Conservation (phyloP, 2,329 filamentous ascomycete species). For the Fusarium decemcellulare region DNA sequence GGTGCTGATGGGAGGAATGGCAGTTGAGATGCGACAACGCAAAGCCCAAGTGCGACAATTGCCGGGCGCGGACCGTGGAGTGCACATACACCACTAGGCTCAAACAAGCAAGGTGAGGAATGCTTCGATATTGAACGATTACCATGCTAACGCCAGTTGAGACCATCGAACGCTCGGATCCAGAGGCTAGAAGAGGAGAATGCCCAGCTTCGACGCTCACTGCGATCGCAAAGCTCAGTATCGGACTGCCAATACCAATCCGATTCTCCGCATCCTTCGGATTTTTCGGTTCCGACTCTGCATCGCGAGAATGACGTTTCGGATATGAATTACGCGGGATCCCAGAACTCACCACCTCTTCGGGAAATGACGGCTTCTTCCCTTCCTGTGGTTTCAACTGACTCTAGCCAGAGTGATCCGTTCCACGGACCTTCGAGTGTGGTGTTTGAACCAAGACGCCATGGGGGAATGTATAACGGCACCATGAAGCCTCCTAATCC, state of each 20-base stretch:
- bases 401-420: constrained; percentile 22
- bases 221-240: constrained; percentile 9
- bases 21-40: constrained; percentile 42
- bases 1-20: rapidly evolving
- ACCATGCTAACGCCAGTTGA: neutral
- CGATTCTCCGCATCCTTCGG: neutral
- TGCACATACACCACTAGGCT: constrained; percentile 33
- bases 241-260: neutral
- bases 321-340: neutral
- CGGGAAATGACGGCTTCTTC: neutral
- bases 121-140: rapidly evolving
- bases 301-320: neutral
- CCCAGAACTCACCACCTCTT: neutral
- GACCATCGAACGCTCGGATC: constrained; percentile 48
- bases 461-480: rapidly evolving
- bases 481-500: neutral
- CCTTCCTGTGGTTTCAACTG: neutral
- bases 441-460: constrained; percentile 1
- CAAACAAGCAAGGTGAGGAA: constrained; percentile 15
- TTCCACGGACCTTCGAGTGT: constrained; percentile 46
- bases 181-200: constrained; percentile 55
- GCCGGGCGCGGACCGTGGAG: constrained; percentile 6
- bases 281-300: neutral
- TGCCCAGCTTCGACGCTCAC: constrained; percentile 51
- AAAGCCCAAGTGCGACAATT: constrained; percentile 35